Evolutionary conservation across 768 basidiomycete species (phyloP).

Genomic region (Amanita brunnescens): DNA sequence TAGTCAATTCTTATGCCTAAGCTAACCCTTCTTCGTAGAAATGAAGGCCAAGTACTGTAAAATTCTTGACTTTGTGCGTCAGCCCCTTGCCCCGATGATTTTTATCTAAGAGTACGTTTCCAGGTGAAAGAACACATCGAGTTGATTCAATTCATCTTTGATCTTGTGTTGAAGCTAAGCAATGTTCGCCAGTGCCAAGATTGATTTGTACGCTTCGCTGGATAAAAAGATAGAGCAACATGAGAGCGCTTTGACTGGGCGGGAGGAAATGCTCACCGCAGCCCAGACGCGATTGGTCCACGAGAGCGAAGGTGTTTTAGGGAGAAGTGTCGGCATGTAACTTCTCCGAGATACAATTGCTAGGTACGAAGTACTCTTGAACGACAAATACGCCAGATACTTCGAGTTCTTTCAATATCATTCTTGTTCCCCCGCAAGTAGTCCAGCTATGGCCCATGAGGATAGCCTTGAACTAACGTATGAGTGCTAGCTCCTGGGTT

Average conservation of each 20-base stretch:
- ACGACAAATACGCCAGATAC: neutral
- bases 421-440: neutral
- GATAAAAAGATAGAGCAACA: constrained; percentile 35
- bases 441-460: too few relatives aligned
- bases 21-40: constrained; percentile 23
- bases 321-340: constrained; percentile 9
- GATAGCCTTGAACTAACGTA: too few relatives aligned
- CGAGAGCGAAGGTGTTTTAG: constrained; percentile 31
- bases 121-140: constrained; percentile 43
- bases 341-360: neutral
- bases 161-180: constrained; percentile 9
- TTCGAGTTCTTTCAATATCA: neutral
- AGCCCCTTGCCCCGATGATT: neutral
- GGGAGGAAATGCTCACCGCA: constrained; percentile 29
- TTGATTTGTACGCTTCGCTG: constrained; percentile 36
- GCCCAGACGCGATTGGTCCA: constrained; percentile 30
- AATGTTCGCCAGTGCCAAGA: constrained; percentile 28
- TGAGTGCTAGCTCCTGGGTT: neutral
- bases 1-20: neutral
- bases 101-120: neutral
- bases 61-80: constrained; percentile 42
- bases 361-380: neutral
- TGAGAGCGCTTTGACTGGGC: constrained; percentile 26
- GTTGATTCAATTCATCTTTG: constrained; percentile 16
- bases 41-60: constrained; percentile 31